Conservation (phyloP, 345 rosid species). For the Linum trigynum region DNA sequence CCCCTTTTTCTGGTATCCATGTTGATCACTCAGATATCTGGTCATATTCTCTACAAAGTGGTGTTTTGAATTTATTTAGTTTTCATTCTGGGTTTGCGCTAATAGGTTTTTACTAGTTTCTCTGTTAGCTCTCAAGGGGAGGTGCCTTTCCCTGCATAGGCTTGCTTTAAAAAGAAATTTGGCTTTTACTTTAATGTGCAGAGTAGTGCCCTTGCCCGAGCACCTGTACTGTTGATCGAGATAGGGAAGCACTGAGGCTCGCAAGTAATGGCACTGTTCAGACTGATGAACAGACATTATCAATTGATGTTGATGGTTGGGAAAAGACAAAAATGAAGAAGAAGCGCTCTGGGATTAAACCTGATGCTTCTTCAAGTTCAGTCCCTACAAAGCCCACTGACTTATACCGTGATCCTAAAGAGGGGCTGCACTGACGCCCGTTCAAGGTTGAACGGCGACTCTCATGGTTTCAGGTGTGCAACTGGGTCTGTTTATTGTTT, state of each 20-base stretch:
- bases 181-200: constrained; percentile 34
- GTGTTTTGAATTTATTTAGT: background rate
- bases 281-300: constrained; percentile 62
- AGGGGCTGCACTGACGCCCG: constrained; percentile 64
- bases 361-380: constrained; percentile 44
- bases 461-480: constrained; percentile 65
- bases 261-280: constrained; percentile 47
- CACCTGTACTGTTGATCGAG: constrained; percentile 62
- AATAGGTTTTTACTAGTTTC: background rate
- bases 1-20: no score
- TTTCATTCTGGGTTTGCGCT: no score
- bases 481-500: no score
- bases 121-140: background rate
- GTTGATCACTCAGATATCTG: no score
- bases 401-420: constrained; percentile 57
- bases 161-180: no score
- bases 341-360: constrained; percentile 80
- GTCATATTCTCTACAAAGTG: no score
- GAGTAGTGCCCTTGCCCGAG: constrained; percentile 48
- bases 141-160: constrained; percentile 10
- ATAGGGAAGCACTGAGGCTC: constrained; percentile 54
- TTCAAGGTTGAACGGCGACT: constrained; percentile 57
- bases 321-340: constrained; percentile 86
- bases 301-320: constrained; percentile 78
- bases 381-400: constrained; percentile 46